These are phyloP conservation scores for Liquidambar formosana DNA, from an alignment of 164 flowering plant genomes.

Conservation along the genomic window DNA sequence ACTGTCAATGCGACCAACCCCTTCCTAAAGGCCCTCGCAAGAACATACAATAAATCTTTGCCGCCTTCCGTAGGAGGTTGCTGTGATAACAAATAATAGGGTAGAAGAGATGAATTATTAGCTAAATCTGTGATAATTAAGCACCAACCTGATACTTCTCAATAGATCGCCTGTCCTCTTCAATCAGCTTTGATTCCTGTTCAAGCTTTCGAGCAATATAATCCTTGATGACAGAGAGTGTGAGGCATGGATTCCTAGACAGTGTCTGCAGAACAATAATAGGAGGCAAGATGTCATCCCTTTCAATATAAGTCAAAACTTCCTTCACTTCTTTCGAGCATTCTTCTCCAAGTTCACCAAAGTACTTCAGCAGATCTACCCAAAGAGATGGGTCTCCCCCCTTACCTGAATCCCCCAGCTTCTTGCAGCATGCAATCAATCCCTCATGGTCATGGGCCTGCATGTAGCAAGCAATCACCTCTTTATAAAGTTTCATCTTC, in stretches of 20 bases:
- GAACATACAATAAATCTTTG: background rate
- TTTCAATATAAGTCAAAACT: constrained; percentile 84
- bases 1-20: background rate
- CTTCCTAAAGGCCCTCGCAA: background rate
- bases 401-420: constrained; percentile 82
- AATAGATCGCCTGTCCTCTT: constrained; percentile 78
- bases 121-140: background rate
- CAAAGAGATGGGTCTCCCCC: constrained; percentile 96
- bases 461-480: constrained; percentile 97
- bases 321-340: constrained; percentile 97
- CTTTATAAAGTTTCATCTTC: constrained; percentile 92
- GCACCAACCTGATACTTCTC: constrained; percentile 90
- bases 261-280: constrained; percentile 87
- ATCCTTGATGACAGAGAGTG: constrained; percentile 94
- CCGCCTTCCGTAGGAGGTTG: background rate
- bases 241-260: constrained; percentile 88
- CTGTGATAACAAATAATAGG: background rate
- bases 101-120: background rate
- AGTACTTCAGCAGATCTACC: constrained; percentile 90
- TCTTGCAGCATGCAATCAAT: constrained; percentile 92
- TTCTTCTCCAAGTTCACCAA: constrained; percentile 99
- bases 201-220: constrained; percentile 96
- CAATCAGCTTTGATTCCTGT: constrained; percentile 89
- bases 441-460: constrained; percentile 96
- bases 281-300: constrained; percentile 96